Evolutionary conservation across 768 basidiomycete genomes (phyloP).

Genomic region (Clavulina sp.): DNA sequence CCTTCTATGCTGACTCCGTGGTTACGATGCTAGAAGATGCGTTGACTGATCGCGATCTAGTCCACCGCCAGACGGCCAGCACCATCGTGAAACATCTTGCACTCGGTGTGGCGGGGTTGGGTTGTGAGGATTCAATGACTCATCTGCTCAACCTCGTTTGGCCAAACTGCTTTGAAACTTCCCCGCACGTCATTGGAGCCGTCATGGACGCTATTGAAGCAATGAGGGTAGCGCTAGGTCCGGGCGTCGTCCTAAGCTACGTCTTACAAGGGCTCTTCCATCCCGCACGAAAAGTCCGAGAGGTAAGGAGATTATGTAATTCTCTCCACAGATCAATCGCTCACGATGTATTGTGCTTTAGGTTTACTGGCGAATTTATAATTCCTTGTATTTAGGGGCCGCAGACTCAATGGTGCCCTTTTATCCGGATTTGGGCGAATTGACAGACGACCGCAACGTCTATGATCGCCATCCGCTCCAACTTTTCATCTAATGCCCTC

Average conservation of each 20-base stretch:
- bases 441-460: constrained; percentile 80
- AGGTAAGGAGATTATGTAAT: constrained; percentile 34
- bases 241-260: constrained; percentile 82
- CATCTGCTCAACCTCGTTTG: constrained; percentile 97
- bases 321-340: not conserved
- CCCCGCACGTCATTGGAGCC: constrained; percentile 93
- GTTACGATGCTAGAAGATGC: constrained; percentile 98
- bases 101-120: constrained; percentile 88
- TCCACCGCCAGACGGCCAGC: constrained; percentile 94
- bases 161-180: constrained; percentile 98
- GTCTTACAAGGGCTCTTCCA: constrained; percentile 93
- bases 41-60: constrained; percentile 91
- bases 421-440: constrained; percentile 78
- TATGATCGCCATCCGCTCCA: constrained; percentile 75
- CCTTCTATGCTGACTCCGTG: constrained; percentile 91
- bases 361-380: constrained; percentile 91
- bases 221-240: constrained; percentile 90
- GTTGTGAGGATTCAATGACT: constrained; percentile 94
- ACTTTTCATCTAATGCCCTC: constrained; percentile 44
- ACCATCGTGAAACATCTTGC: constrained; percentile 98
- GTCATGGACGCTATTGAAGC: constrained; percentile 98
- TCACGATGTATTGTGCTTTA: constrained; percentile 10
- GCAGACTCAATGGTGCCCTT: constrained; percentile 86
- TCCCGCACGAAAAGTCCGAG: constrained; percentile 89
- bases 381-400: constrained; percentile 82